A percentile compares a stretch with the other conserved stretches of the same genome.
phyloP scores from a whole-genome alignment of 1,139 yeast genomes.

The Candida frijolesensis region DNA sequence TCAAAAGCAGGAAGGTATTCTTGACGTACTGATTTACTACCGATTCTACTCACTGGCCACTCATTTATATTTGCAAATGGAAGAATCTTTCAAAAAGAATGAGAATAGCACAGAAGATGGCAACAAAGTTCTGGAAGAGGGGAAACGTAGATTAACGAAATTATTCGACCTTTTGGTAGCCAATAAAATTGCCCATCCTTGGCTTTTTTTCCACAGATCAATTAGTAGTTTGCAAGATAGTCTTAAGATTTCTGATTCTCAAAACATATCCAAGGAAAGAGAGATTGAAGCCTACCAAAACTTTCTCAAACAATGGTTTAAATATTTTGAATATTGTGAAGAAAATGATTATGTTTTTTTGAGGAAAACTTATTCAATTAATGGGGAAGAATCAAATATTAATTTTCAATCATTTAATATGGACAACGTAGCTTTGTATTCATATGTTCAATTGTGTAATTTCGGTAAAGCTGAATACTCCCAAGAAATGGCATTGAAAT shows the following conservation, averaged over 20 bases:
- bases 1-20: constrained; percentile 35
- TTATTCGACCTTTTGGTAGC: constrained; percentile 31
- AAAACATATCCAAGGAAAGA: background rate
- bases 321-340: constrained; percentile 28
- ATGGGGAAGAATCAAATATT: background rate
- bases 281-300: constrained; percentile 19
- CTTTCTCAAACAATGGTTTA: constrained; percentile 38
- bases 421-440: constrained; percentile 33
- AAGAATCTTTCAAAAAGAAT: constrained; percentile 1
- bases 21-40: constrained; percentile 25
- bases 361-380: background rate
- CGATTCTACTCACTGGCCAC: constrained; percentile 31
- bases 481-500: constrained; percentile 27
- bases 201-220: constrained; percentile 26
- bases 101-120: too few relatives aligned
- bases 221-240: constrained; percentile 19
- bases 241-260: too few relatives aligned
- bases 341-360: background rate
- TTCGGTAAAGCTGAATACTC: constrained; percentile 26
- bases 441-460: constrained; percentile 36
- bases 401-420: constrained; percentile 12
- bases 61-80: constrained; percentile 25
- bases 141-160: constrained; percentile 19
- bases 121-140: constrained; percentile 14
- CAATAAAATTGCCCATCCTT: constrained; percentile 34